These are phyloP conservation scores for Colletotrichum costaricense DNA, from an alignment of 2,329 filamentous ascomycete species.

Conservation along the genomic window DNA sequence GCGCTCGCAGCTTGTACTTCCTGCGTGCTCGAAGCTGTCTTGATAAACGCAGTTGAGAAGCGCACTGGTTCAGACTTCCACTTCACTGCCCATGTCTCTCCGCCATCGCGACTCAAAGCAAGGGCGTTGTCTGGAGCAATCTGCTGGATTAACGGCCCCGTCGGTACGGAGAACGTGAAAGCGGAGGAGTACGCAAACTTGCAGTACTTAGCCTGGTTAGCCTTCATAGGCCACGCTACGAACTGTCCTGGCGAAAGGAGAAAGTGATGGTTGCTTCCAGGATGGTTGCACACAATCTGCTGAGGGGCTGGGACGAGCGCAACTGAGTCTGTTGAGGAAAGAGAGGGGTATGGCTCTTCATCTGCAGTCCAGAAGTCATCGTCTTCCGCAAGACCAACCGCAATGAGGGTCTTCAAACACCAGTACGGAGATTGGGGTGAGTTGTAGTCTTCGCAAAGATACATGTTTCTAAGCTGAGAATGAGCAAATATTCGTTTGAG, in stretches of 20 bases:
- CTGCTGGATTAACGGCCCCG: slow-evolving; percentile 47
- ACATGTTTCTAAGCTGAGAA: slow-evolving; percentile 55
- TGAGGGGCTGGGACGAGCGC: slow-evolving; percentile 42
- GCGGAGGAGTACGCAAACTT: slow-evolving; percentile 62
- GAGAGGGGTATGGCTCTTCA: slow-evolving; percentile 45
- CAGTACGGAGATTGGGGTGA: slow-evolving; percentile 67
- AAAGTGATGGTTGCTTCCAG: slow-evolving; percentile 51
- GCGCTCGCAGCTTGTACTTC: slow-evolving; percentile 10
- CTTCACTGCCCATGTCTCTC: slow-evolving; percentile 45
- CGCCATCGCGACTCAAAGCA: slow-evolving; percentile 44
- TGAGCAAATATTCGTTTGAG: too few species aligned
- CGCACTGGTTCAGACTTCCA: slow-evolving; percentile 41
- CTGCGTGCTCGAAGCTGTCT: neutral
- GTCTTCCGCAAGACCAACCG: slow-evolving; percentile 46
- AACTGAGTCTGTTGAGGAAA: neutral
- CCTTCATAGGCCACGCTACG: slow-evolving; percentile 50
- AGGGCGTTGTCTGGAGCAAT: slow-evolving; percentile 47
- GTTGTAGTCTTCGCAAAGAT: slow-evolving; percentile 67
- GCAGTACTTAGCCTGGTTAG: slow-evolving; percentile 56
- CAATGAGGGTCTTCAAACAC: slow-evolving; percentile 62
- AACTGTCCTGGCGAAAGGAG: slow-evolving; percentile 54
- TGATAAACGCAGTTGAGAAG: slow-evolving; percentile 22
- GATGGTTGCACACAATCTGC: slow-evolving; percentile 57
- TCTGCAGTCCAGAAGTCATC: slow-evolving; percentile 58
- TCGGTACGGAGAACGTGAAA: slow-evolving; percentile 57